Evolutionary conservation across 2,329 filamentous ascomycete genomes (phyloP), one percentile per base, ranked within the genome.

Genomic region (Talaromyces sp.): DNA sequence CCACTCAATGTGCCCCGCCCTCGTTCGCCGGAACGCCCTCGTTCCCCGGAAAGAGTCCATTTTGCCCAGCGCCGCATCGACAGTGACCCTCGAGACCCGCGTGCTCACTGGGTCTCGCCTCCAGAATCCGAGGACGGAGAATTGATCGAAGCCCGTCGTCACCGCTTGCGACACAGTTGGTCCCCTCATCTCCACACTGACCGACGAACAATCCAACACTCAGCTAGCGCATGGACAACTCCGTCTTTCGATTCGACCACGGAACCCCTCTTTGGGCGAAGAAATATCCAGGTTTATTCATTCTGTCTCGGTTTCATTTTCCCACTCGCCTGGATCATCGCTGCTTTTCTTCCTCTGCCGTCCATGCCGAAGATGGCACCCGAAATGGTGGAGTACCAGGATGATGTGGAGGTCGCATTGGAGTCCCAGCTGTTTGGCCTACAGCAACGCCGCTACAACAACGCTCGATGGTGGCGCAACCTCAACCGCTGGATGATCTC

Each of bases 251-350:
- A 85, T 54, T 88, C 86, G 73, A 82, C 82, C 2, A 83, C 85
- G 35, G 83, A 82, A 32, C 80, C 82, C 14, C 66, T 84, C 3
- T 79, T 88, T 57, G 86, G 86, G 46, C 82, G 83, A 57, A 82
- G 88, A 56, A 92, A 92, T 65, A 75, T 85, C 42, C 91, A 95
- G 70, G 81, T 93, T 27, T 77, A 88, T 47, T 76, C 90, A 44
- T 95, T 95, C 72, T 84, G 86, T 50, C 37, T 87, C 42, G 91
- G 91, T 20, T 95, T 95, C 65, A 75, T 93, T 42, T 84, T 91
- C 65, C 91, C 90, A 5, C 80, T 91, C 55, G 88, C 87, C 50
- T 95, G 90, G 90, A 89, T 93, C 76, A 78, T 91, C 57, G 91
- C 87, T 1, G 83, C 90, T 1, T 80, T 92, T 49, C 77, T 94